phyloP scores from a whole-genome alignment of 1,284 basidiomycete genomes.

The Athelia sp. region DNA sequence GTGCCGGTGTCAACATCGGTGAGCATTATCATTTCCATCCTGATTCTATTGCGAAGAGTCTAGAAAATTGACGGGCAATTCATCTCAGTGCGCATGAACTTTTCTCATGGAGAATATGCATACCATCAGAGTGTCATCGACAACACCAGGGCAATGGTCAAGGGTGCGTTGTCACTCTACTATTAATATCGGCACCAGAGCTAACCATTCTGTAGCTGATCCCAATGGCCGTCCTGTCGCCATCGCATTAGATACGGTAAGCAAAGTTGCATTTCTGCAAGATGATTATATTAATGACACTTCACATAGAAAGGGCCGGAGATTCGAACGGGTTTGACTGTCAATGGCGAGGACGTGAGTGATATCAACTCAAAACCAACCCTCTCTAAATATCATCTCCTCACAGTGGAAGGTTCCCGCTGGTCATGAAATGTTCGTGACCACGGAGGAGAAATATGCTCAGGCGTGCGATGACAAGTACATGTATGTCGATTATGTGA shows the following conservation, averaged over 20 bases:
- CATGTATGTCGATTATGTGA: slow-evolving; percentile 89
- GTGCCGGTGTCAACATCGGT: slow-evolving; percentile 96
- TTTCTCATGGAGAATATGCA: slow-evolving; percentile 94
- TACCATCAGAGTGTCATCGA: slow-evolving; percentile 98
- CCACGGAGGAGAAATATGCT: slow-evolving; percentile 80
- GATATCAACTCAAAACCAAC: slow-evolving; percentile 9
- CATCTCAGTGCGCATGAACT: slow-evolving; percentile 96
- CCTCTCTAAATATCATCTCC: slow-evolving; percentile 4
- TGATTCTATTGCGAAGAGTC: too few relatives aligned
- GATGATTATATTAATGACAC: slow-evolving; percentile 10
- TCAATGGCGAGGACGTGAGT: slow-evolving; percentile 80
- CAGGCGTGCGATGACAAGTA: slow-evolving; percentile 79
- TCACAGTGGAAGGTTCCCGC: slow-evolving; percentile 75
- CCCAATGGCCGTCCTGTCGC: slow-evolving; percentile 86
- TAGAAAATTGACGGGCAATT: too few relatives aligned
- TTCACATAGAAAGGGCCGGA: slow-evolving; percentile 90
- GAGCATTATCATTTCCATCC: slow-evolving; percentile 26
- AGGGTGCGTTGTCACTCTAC: slow-evolving; percentile 39
- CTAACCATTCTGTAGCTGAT: slow-evolving; percentile 36
- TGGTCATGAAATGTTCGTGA: slow-evolving; percentile 93
- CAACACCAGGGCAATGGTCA: slow-evolving; percentile 85
- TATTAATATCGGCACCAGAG: slow-evolving; percentile 1
- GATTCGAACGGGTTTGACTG: slow-evolving; percentile 96
- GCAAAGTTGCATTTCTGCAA: slow-evolving; percentile 14
- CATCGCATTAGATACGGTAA: slow-evolving; percentile 94